Evolutionary conservation across 768 basidiomycete species (phyloP).

Genomic region (Termitomyces sp.): DNA sequence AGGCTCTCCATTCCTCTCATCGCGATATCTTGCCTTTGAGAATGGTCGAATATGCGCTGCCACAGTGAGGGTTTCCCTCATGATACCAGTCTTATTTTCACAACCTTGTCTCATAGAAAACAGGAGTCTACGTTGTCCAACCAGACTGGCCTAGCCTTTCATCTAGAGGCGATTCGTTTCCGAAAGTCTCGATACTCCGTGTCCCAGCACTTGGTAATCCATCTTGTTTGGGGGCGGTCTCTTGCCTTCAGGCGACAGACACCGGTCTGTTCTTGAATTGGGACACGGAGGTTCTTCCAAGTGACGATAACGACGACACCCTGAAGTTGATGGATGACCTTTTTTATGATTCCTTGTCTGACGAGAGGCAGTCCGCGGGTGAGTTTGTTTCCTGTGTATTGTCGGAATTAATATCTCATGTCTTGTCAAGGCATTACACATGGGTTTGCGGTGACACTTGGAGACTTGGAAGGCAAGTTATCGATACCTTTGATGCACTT

Average conservation of each 20-base stretch:
- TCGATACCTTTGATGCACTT: not conserved
- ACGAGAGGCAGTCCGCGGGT: constrained; percentile 8
- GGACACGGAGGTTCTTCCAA: constrained; percentile 16
- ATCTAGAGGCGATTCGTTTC: constrained; percentile 1
- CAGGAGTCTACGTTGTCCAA: constrained; percentile 26
- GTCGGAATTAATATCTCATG: not conserved
- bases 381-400: not conserved
- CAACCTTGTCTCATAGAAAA: constrained; percentile 16
- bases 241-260: constrained; percentile 52
- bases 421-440: not conserved
- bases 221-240: constrained; percentile 24
- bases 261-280: constrained; percentile 48
- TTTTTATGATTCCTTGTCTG: constrained; percentile 10
- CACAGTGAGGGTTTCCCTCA: constrained; percentile 30
- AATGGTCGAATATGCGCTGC: constrained; percentile 38
- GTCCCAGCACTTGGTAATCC: constrained; percentile 25
- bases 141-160: constrained; percentile 16
- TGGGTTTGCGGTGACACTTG: constrained; percentile 2
- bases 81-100: not conserved
- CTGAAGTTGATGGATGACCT: not conserved
- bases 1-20: constrained; percentile 28
- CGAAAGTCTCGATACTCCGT: constrained; percentile 19
- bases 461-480: constrained; percentile 6
- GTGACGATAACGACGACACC: not conserved
- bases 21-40: constrained; percentile 46